Percentiles rank a stretch among this genome's conserved stretches.
Evolutionary conservation across 805 yeast species (phyloP).

Genomic region (Candida schatavii): DNA sequence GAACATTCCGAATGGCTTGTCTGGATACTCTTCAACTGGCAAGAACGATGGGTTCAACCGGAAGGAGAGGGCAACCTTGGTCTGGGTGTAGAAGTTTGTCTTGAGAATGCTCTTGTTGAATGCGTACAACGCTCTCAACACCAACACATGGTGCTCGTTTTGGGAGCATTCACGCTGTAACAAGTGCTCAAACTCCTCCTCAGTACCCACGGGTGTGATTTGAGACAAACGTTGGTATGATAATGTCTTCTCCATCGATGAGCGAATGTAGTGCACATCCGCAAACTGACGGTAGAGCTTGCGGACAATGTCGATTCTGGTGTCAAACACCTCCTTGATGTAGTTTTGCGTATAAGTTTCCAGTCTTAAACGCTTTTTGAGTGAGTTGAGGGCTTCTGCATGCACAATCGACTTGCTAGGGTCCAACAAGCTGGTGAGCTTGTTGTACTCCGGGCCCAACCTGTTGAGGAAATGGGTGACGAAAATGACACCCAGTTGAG

Average conservation of each 20-base stretch:
- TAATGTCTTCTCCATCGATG: conserved; percentile 69
- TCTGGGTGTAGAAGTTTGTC: conserved; percentile 90
- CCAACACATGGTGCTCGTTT: conserved; percentile 75
- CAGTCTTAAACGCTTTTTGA: conserved; percentile 85
- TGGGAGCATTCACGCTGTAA: conserved; percentile 71
- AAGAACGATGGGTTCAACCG: conserved; percentile 84
- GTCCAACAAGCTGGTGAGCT: conserved; percentile 63
- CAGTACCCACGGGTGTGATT: conserved; percentile 69
- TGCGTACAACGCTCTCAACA: conserved; percentile 74
- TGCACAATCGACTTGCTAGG: conserved; percentile 59
- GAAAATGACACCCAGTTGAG: conserved; percentile 89
- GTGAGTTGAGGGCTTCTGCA: conserved; percentile 70
- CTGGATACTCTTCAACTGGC: conserved; percentile 85
- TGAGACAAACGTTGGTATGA: conserved; percentile 84
- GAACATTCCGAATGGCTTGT: conserved; percentile 91
- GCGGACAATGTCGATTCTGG: conserved; percentile 68
- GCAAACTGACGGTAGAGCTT: conserved; percentile 90
- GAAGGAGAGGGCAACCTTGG: conserved; percentile 93
- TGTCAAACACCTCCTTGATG: conserved; percentile 71
- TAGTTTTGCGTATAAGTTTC: conserved; percentile 89
- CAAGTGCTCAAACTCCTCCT: conserved; percentile 68
- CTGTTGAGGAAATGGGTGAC: conserved; percentile 94
- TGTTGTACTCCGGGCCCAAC: conserved; percentile 83
- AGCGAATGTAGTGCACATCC: conserved; percentile 78
- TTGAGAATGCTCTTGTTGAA: conserved; percentile 87